Evolutionary conservation across 306 rosid genomes (phyloP).

Genomic region (Lagenaria siceraria): DNA sequence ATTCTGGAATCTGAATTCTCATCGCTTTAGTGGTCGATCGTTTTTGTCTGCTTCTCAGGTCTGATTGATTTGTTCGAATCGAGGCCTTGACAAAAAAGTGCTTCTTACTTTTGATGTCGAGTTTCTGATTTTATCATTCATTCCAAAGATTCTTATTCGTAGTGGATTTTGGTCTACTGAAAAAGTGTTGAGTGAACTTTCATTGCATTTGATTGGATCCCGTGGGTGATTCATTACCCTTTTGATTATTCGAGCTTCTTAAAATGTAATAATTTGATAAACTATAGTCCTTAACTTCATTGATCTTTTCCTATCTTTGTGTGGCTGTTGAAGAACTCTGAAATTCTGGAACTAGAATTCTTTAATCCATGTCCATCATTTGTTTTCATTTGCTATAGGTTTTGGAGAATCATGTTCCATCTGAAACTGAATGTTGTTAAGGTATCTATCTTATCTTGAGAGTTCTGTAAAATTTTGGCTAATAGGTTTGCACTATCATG

Average conservation of each 20-base stretch:
- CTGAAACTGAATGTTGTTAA: background rate
- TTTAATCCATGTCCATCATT: background rate
- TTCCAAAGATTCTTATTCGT: background rate
- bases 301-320: background rate
- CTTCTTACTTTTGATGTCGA: background rate
- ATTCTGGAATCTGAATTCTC: background rate
- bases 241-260: background rate
- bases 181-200: background rate
- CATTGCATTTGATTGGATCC: background rate
- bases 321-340: background rate
- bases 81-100: background rate
- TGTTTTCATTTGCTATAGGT: background rate
- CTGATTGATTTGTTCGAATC: background rate
- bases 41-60: background rate
- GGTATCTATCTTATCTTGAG: background rate
- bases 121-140: background rate
- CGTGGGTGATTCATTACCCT: background rate
- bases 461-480: background rate
- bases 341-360: background rate
- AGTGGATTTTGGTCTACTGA: background rate
- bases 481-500: background rate
- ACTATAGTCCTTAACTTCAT: background rate
- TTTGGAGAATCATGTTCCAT: background rate
- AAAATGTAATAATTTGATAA: background rate
- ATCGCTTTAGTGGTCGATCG: background rate